Evolutionary conservation across 108 stramenopile species (phyloP).

Genomic region (Fragilariopsis cylindrus): DNA sequence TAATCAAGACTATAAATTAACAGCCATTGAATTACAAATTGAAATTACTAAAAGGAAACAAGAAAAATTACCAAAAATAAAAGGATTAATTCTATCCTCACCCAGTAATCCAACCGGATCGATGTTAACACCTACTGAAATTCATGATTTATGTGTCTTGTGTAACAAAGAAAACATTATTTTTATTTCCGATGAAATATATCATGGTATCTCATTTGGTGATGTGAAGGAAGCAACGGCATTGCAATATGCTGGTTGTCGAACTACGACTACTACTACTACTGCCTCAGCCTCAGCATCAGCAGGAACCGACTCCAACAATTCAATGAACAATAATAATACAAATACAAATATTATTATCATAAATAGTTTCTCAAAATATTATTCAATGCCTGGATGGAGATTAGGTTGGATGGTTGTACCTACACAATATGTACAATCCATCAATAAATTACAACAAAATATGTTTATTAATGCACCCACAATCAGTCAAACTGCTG

Average conservation of each 20-base stretch:
- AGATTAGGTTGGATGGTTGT: constrained; percentile 91
- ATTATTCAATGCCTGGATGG: constrained; percentile 96
- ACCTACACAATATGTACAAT: constrained; percentile 62
- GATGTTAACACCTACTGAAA: constrained; percentile 74
- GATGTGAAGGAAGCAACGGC: constrained; percentile 81
- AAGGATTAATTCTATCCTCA: constrained; percentile 81
- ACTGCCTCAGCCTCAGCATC: background rate
- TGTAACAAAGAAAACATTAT: constrained; percentile 79
- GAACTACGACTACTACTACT: no score
- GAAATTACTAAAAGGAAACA: constrained; percentile 56
- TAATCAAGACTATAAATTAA: constrained; percentile 82
- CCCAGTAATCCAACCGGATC: constrained; percentile 92
- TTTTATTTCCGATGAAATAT: constrained; percentile 94
- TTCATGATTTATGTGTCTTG: constrained; percentile 76
- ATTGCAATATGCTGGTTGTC: constrained; percentile 36
- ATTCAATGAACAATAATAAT: no score
- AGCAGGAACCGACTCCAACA: background rate
- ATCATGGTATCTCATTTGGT: constrained; percentile 92
- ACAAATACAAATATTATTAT: constrained; percentile 52
- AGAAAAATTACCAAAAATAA: constrained; percentile 42
- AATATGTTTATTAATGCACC: constrained; percentile 96
- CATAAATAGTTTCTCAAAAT: constrained; percentile 94
- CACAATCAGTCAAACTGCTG: constrained; percentile 88
- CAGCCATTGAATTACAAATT: constrained; percentile 63
- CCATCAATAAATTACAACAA: constrained; percentile 85